Conservation (phyloP, 1,284 basidiomycete genomes). For the Entoloma clypeatum region DNA sequence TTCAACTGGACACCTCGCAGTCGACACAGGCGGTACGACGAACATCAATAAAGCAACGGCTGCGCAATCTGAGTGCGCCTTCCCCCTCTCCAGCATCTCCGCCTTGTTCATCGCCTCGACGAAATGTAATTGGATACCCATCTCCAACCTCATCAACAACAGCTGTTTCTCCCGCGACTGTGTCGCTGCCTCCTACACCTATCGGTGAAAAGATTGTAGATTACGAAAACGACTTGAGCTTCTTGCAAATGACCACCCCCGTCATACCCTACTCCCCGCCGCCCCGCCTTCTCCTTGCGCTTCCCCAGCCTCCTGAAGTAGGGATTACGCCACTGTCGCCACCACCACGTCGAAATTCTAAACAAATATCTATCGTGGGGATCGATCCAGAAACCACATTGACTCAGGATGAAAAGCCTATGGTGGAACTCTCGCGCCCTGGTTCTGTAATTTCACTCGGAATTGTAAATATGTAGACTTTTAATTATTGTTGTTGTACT, state of each 20-base stretch:
- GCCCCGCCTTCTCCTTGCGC: constrained; percentile 30
- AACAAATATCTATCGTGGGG: constrained; percentile 28
- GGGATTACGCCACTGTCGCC: constrained; percentile 57
- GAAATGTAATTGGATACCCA: constrained; percentile 3
- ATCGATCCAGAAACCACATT: constrained; percentile 21
- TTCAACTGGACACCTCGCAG: constrained; percentile 30
- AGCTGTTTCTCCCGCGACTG: constrained; percentile 8
- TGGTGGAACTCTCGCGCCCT: constrained; percentile 34
- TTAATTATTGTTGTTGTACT: constrained; percentile 14
- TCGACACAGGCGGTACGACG: constrained; percentile 30
- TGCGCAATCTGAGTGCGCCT: constrained; percentile 61
- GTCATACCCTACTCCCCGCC: constrained; percentile 33
- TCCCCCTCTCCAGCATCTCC: constrained; percentile 29
- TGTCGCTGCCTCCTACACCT: constrained; percentile 38
- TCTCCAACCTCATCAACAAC: constrained; percentile 5
- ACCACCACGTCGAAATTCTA: constrained; percentile 56
- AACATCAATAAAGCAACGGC: constrained; percentile 51
- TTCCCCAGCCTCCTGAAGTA: constrained; percentile 33
- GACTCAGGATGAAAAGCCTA: constrained; percentile 21
- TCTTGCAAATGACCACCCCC: constrained; percentile 49
- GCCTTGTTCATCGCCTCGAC: constrained; percentile 19
- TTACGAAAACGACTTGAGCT: constrained; percentile 53
- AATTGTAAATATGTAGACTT: constrained; percentile 35
- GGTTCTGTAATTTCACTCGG: constrained; percentile 44
- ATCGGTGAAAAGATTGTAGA: constrained; percentile 59